Percentiles rank a stretch among this genome's conserved stretches.
Conservation (phyloP, 495 filamentous ascomycete species). For the Aspergillus cavernicola region DNA sequence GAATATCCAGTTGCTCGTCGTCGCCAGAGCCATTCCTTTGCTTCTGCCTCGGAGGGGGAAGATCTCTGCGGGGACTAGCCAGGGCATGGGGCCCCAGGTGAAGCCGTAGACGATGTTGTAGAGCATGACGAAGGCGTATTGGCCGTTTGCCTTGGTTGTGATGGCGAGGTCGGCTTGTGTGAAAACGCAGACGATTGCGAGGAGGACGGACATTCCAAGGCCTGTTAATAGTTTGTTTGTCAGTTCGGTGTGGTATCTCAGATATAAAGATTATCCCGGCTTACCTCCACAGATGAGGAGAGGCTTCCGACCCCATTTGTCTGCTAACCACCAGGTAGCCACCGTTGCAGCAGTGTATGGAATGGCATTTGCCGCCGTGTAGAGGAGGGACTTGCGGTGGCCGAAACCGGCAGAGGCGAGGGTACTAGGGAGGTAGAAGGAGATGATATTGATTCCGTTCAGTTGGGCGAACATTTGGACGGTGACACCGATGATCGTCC, state of each 20-base stretch:
- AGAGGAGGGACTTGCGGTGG: slow-evolving; percentile 23
- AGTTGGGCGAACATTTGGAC: slow-evolving; percentile 33
- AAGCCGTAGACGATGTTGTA: slow-evolving; percentile 31
- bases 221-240: too few species aligned
- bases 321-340: slow-evolving; percentile 26
- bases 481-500: slow-evolving; percentile 29
- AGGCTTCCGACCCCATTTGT: slow-evolving; percentile 39
- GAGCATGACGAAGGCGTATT: slow-evolving; percentile 41
- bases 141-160: slow-evolving; percentile 20
- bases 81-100: slow-evolving; percentile 69
- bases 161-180: slow-evolving; percentile 20
- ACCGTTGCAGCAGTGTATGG: slow-evolving; percentile 32
- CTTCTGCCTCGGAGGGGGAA: slow-evolving; percentile 63
- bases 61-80: slow-evolving; percentile 68
- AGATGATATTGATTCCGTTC: slow-evolving; percentile 36
- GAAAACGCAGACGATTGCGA: slow-evolving; percentile 27
- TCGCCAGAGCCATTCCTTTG: slow-evolving; percentile 63
- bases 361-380: slow-evolving; percentile 18
- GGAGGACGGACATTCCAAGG: slow-evolving; percentile 22
- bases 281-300: slow-evolving; percentile 32
- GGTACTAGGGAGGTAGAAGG: slow-evolving; percentile 31
- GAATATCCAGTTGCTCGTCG: slow-evolving; percentile 72
- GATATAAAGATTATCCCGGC: too few species aligned
- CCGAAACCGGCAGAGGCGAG: slow-evolving; percentile 25
- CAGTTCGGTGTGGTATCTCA: too few species aligned